A percentile compares a stretch with the other conserved stretches of the same genome.
phyloP scores from a whole-genome alignment of 352 stramenopile species.

The Phytophthora macrochlamydospora region DNA sequence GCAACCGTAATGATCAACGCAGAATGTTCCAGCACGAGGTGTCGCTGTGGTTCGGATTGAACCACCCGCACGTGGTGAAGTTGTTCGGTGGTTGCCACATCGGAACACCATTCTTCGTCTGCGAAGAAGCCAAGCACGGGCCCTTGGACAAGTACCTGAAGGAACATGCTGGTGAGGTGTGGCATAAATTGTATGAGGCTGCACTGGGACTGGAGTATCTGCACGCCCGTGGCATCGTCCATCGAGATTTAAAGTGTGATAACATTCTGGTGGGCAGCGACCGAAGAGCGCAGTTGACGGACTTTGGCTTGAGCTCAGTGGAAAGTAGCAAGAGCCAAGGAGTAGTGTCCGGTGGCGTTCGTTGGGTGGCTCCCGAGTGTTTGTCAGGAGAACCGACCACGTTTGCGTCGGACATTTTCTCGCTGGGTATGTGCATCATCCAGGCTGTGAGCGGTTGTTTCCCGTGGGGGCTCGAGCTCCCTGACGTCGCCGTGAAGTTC shows the following conservation, averaged over 20 bases:
- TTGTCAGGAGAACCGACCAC: background rate
- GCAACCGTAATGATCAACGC: background rate
- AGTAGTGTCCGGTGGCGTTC: background rate
- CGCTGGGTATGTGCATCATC: background rate
- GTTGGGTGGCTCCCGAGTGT: background rate
- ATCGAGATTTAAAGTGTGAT: background rate
- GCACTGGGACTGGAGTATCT: constrained; percentile 1
- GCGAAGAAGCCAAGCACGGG: background rate
- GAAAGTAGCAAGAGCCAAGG: background rate
- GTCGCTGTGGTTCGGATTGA: constrained; percentile 28
- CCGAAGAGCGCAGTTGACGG: background rate
- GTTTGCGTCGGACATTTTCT: constrained; percentile 1
- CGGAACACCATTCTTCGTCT: background rate
- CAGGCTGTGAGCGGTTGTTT: background rate
- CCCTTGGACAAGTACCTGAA: background rate
- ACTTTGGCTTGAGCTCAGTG: constrained; percentile 17
- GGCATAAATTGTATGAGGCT: background rate
- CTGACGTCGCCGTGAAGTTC: background rate
- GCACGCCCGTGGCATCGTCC: background rate
- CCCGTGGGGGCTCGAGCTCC: background rate
- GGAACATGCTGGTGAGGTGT: background rate
- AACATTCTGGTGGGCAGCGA: constrained; percentile 3
- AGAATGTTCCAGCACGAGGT: constrained; percentile 13
- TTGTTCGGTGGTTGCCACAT: background rate
- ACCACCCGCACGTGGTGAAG: background rate